Evolutionary conservation across 2,329 filamentous ascomycete species (phyloP), one percentile per base, ranked within the genome.

Genomic region (Neurospora sp.): DNA sequence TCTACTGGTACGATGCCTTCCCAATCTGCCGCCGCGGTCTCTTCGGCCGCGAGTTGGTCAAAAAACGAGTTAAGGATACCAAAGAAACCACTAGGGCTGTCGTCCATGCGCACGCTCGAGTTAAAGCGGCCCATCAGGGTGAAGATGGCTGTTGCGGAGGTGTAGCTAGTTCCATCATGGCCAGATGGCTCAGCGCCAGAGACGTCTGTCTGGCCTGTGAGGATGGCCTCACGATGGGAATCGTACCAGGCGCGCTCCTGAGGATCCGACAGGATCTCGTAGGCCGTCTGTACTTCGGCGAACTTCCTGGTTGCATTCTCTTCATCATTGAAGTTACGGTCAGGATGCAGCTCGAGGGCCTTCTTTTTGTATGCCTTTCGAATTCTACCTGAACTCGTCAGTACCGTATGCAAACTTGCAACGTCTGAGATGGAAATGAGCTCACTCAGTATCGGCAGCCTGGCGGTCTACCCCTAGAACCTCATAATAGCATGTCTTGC

Each of bases 221-320:
- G 82, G 72, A 98, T 96, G 68, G 91, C 89, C 75, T 93, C 90
- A 72, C 93, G 90, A 78, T 99, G 96, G 2, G 93, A 93, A 81
- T 99, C 95, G 82, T 99, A 99, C 96, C 96, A 99, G 39, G 94
- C 91, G 75, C 96, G 89, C 79, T 99, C 96, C 78, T 99, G 95
- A 11, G 93, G 90, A 79, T 99, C 96, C 1, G 94, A 97, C 1
- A 99, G 87, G n/a, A 99, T 89, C 79, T 98, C 93, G 79, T 99
- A 97, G 66, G 96, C 96, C 42, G 93, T 87, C 79, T 97, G 95
- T 38, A 98, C 86, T 78, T 97, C 93, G 67, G 96, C 93, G 78
- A 99, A 99, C 68, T 90, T 89, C 74, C 85, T 87, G 1, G 96
- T 99, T 2, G 95, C 90, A 73, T 89, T 87, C 76, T 96, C 93